These are phyloP conservation scores for Globisporangium ultimum DNA, from an alignment of 352 stramenopile genomes.

Conservation along the genomic window DNA sequence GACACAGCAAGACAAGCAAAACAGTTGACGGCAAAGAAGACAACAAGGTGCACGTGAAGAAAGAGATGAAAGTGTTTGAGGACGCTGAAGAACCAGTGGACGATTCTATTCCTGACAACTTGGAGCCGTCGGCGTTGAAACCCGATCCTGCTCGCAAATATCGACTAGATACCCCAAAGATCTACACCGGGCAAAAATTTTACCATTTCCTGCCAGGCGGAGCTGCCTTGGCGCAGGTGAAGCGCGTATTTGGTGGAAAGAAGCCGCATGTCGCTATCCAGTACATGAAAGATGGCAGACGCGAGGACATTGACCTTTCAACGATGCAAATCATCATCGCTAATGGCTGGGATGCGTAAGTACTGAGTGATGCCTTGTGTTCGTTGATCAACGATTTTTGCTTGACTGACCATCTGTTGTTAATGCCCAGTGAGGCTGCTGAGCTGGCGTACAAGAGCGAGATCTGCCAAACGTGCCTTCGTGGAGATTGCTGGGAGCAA, in stretches of 20 bases:
- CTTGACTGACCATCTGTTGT: neutral
- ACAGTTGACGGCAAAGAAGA: neutral
- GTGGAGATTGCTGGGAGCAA: conserved; percentile 74
- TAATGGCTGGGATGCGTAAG: conserved; percentile 70
- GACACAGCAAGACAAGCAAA: neutral
- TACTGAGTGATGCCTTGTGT: neutral
- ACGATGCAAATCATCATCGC: conserved; percentile 79
- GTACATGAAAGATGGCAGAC: conserved; percentile 54
- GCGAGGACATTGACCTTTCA: conserved; percentile 54
- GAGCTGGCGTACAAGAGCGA: conserved; percentile 78
- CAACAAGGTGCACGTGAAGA: conserved; percentile 6
- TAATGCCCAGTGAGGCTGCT: conserved; percentile 34
- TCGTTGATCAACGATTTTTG: neutral
- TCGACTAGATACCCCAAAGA: conserved; percentile 47
- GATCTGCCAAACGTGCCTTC: conserved; percentile 81
- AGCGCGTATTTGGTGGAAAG: conserved; percentile 73
- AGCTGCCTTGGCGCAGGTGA: conserved; percentile 60
- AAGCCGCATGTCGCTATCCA: conserved; percentile 71
- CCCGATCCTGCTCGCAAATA: conserved; percentile 43
- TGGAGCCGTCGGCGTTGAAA: conserved; percentile 50
- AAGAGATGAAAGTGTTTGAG: conserved; percentile 1
- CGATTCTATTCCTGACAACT: conserved; percentile 13
- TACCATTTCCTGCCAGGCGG: conserved; percentile 69
- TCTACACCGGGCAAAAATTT: conserved; percentile 64
- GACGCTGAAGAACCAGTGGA: conserved; percentile 8